A percentile compares a stretch with the other conserved stretches of the same genome.
Conservation (phyloP, 192 early-diverging fungal species). For the Coemansia sp. region DNA sequence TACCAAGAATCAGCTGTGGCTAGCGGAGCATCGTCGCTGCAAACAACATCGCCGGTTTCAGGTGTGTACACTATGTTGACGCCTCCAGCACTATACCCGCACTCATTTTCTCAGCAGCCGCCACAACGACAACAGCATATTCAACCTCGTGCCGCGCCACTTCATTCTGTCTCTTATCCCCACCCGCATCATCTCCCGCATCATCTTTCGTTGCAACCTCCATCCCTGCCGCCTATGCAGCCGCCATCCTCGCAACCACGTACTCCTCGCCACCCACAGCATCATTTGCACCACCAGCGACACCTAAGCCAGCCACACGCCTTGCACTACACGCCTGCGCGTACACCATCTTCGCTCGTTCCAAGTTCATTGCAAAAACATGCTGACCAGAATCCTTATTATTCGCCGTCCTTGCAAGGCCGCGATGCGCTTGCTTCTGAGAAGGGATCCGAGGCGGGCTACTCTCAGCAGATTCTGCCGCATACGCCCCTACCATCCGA, state of each 20-base stretch:
- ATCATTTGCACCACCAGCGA: conserved; percentile 40
- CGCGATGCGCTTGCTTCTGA: conserved; percentile 15
- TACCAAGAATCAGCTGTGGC: conserved; percentile 17
- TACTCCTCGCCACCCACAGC: conserved; percentile 18
- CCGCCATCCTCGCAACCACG: conserved; percentile 16
- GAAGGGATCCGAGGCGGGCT: conserved; percentile 7
- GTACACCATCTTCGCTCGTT: background rate
- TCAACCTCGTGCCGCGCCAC: conserved; percentile 14
- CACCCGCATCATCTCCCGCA: conserved; percentile 24
- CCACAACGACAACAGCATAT: conserved; percentile 3
- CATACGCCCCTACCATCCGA: conserved; percentile 11
- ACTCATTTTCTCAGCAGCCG: conserved; percentile 34
- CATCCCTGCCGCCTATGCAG: conserved; percentile 13
- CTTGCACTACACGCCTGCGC: conserved; percentile 13
- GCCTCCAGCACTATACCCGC: conserved; percentile 49
- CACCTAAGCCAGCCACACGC: conserved; percentile 45
- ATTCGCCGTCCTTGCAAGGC: conserved; percentile 2
- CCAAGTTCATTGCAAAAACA: conserved; percentile 14
- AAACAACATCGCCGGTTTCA: conserved; percentile 25
- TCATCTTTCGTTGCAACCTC: conserved; percentile 11
- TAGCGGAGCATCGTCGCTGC: conserved; percentile 16
- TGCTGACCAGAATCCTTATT: background rate
- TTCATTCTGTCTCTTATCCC: conserved; percentile 14
- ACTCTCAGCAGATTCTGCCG: conserved; percentile 7
- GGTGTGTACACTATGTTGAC: conserved; percentile 33